These are phyloP conservation scores for Candida caryicola DNA, from an alignment of 805 yeast species.

Conservation along the genomic window DNA sequence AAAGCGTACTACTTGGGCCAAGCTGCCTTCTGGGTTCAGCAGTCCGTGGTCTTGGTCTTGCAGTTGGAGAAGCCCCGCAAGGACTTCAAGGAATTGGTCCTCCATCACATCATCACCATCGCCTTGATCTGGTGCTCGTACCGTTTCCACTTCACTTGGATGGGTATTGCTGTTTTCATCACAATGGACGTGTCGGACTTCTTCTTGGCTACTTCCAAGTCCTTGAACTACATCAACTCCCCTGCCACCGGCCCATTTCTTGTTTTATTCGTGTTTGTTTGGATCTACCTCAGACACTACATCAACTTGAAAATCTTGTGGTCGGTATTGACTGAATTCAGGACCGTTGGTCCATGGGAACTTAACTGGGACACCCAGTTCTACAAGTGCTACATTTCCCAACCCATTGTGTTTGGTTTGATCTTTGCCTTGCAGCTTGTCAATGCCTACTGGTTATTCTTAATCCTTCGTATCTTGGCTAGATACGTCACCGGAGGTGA, in stretches of 20 bases:
- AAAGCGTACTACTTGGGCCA: conserved; percentile 85
- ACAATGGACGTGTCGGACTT: conserved; percentile 97
- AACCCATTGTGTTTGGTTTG: conserved; percentile 79
- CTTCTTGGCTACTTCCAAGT: conserved; percentile 79
- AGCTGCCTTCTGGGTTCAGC: conserved; percentile 98
- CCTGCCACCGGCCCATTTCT: conserved; percentile 62
- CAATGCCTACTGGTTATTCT: conserved; percentile 82
- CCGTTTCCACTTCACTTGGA: conserved; percentile 93
- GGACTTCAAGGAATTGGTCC: conserved; percentile 85
- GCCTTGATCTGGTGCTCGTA: conserved; percentile 83
- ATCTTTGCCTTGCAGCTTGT: conserved; percentile 80
- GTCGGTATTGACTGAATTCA: conserved; percentile 83
- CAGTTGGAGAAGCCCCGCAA: conserved; percentile 94
- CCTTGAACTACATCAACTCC: conserved; percentile 81
- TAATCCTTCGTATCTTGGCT: conserved; percentile 74
- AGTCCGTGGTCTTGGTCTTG: conserved; percentile 74
- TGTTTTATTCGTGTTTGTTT: conserved; percentile 59
- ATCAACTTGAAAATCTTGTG: conserved; percentile 76
- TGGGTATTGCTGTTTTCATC: conserved; percentile 85
- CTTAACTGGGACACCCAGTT: conserved; percentile 88
- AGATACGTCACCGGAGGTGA: conserved; percentile 61
- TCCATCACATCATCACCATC: conserved; percentile 91
- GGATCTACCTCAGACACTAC: conserved; percentile 91
- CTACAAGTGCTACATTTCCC: conserved; percentile 95
- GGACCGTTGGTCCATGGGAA: conserved; percentile 75